Base-by-base conservation (phyloP, 2,329 filamentous ascomycete genomes). In the Clonostachys rosea region DNA sequence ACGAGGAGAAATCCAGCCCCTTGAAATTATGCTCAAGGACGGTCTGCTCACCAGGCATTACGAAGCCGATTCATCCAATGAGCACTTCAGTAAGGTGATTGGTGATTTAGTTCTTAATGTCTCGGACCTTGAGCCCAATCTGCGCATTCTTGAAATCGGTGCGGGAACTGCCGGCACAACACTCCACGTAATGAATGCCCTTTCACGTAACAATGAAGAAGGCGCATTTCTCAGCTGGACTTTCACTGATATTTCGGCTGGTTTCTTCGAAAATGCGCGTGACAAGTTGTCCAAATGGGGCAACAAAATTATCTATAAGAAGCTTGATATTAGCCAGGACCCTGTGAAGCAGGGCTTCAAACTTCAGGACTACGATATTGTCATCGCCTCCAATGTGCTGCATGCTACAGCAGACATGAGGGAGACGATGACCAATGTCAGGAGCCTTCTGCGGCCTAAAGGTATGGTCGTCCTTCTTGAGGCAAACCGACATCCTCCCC, bases 241-340 rank as follows among this genome's bases (percentile, higher is more conserved):
- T 6, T 71, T 61, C 47, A 70, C 68, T 4, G 68, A 73, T 42
- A 67, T 70, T 30, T 69, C 68, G 0, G 51, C 59, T 2, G 59
- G 55, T 2, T 70, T 69, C 55, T 70, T 71, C 42, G 59, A 59
- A 18, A 51, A 57, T 10, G 66, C 66, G 0, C 52, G 52, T n/a
- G 49, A 34, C 9, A 43, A 37, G 12, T 33, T 48, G 12, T n/a
- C 14, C 5, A 24, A 52, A 2, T 56, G 54, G 44, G 48, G 45
- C 4, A 43, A 47, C 13, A 43, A 49, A 4, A 62, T 70, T 49
- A 55, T 45, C 6, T 71, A 63, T 51, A 61, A 61, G 34, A 56
- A 55, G 2, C 56, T 71, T 6, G 60, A 71, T 36, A 54, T 67
- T 8, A 57, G 67, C 47, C 54, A 54, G n/a, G 56, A 63, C 13